Evolutionary conservation across 2,329 filamentous ascomycete genomes (phyloP).

Genomic region (Penicillium sp.): DNA sequence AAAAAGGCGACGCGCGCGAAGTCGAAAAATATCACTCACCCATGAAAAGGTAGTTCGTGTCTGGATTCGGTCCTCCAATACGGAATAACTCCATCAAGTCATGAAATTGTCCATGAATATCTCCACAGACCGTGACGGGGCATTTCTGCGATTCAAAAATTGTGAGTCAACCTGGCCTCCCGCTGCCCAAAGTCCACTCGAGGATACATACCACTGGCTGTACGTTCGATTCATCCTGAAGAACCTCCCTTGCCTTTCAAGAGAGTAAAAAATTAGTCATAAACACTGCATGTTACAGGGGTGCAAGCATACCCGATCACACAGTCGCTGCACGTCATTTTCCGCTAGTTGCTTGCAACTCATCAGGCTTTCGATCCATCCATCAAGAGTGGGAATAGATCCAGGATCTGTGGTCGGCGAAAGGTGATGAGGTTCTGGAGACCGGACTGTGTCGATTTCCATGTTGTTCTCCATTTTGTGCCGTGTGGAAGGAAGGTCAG

Average conservation of each 20-base stretch:
- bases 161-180: conserved; percentile 15
- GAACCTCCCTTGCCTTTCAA: conserved; percentile 79
- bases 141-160: conserved; percentile 67
- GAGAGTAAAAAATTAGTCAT: conserved; percentile 9
- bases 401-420: conserved; percentile 76
- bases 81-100: conserved; percentile 99
- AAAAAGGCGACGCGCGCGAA: not conserved
- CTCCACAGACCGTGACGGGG: conserved; percentile 95
- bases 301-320: conserved; percentile 75
- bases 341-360: conserved; percentile 96
- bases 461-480: conserved; percentile 88
- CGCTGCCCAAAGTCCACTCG: not conserved
- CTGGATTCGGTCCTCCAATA: conserved; percentile 94
- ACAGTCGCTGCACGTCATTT: conserved; percentile 89
- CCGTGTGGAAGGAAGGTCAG: conserved; percentile 21
- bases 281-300: conserved; percentile 4
- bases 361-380: conserved; percentile 99
- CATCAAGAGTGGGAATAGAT: conserved; percentile 87
- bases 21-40: conserved; percentile 53
- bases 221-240: conserved; percentile 97
- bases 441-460: conserved; percentile 87
- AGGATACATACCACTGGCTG: conserved; percentile 80
- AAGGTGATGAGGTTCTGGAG: conserved; percentile 72
- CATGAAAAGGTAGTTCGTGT: conserved; percentile 99
- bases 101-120: conserved; percentile 99